Percentiles rank a stretch among this genome's conserved stretches.
phyloP scores from a whole-genome alignment of 768 basidiomycete species.

The Calocera viscosa region DNA sequence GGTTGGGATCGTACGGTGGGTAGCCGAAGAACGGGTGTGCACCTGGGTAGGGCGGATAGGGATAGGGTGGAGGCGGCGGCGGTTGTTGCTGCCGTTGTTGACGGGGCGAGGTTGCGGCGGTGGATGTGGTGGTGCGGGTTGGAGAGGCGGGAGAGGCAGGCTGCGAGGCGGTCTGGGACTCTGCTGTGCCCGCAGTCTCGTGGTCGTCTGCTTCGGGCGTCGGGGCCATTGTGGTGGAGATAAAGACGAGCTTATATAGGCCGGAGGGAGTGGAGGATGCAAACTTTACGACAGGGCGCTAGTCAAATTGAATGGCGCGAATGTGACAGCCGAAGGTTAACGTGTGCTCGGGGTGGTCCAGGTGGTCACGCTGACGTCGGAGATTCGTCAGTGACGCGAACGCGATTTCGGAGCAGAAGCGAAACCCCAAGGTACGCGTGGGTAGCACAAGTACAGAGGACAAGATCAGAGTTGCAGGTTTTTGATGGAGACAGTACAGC shows the following conservation, averaged over 20 bases:
- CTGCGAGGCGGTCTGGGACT: neutral
- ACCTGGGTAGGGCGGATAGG: neutral
- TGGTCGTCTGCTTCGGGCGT: too few species aligned
- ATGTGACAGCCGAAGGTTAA: too few species aligned
- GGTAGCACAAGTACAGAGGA: neutral
- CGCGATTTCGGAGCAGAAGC: neutral
- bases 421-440: neutral
- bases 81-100: neutral
- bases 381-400: neutral
- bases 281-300: too few species aligned
- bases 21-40: conserved; percentile 5
- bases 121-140: neutral
- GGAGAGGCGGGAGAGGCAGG: neutral
- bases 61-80: neutral
- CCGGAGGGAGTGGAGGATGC: too few species aligned
- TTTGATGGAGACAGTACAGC: neutral
- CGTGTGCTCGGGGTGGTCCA: too few species aligned
- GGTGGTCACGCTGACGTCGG: neutral
- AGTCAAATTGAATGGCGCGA: too few species aligned
- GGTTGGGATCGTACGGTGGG: neutral
- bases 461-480: neutral
- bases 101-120: neutral
- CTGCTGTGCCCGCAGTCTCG: too few species aligned
- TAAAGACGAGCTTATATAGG: too few species aligned
- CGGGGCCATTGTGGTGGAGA: too few species aligned